Base-by-base conservation (phyloP, 352 stramenopile species). In the Pythium utonaiense region DNA sequence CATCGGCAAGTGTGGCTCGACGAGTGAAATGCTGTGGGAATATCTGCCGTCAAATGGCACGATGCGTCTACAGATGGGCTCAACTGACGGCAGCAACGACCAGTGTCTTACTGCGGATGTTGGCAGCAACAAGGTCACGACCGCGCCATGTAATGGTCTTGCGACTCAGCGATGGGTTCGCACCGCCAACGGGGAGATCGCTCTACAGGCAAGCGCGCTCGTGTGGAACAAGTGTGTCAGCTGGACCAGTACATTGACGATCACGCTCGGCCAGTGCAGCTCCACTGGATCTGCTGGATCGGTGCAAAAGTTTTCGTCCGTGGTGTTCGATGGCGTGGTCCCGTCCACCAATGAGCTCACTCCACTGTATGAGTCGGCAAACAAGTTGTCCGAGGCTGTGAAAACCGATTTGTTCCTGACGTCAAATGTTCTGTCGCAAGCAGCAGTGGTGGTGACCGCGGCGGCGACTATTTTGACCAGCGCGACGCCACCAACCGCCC, bases 21-120 rank as follows among this genome's bases (percentile, higher is more conserved):
- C 51, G 24, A 21, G 34, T 10, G 51, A 58, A 24, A 58, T 60
- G 53, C 27, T 60, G 38, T 52, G 40, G 53, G 41, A 51, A 27
- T 52, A 42, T 31, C 27, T 45, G 1, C 38, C 25, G 17, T 13
- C 53, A 1, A 44, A 60, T 19, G 36, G 36, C 22, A 38, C 51
- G 24, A 28, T 58, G n/a, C 38, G 38, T 1, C 17, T 45, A 3
- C 38, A 45, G n/a, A 6, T 45, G 38, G 38, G 38, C 16, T 12
- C 10, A 14, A 16, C 45, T 6, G 51, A 58, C 17, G 51, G 44
- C 21, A 42, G 45, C 34, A 44, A 34, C 28, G 53, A 24, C 21
- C 14, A 33, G 22, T 60, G 53, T 30, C 40, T 51, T 9, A 42
- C 53, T 33, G 27, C 40, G 3, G 53, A 44, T 13, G 24, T 44